Evolutionary conservation across 2,329 filamentous ascomycete genomes (phyloP), one percentile per base, ranked within the genome.

Genomic region (Blumeriella jaapii): DNA sequence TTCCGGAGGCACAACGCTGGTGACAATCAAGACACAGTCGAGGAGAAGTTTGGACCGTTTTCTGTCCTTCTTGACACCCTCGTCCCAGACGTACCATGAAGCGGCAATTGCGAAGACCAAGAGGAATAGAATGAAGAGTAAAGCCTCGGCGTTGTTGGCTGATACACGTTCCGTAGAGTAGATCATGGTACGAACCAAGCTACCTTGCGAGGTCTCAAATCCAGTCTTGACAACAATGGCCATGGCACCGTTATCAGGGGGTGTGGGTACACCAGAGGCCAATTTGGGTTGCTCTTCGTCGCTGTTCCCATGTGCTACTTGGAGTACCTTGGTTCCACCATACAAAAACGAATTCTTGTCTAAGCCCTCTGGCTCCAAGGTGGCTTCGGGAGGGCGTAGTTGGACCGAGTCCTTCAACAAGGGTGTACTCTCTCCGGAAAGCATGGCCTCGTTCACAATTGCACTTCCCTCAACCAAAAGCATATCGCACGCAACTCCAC

Each of bases 401-500:
- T 93, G 86, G 39, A 98, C 68, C 0, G 91, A 98, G 52, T 98
- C 91, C 62, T 98, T 98, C 51, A 98, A 69, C 28, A 98, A 72
- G 19, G 91, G 91, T 0, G 93, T 98, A 58, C 89, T 96, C 63
- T 98, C 91, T 45, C 91, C 91, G 3, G 91, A 98, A 50, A 98
- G 71, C 91, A 98, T 98, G 44, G 93, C 93, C 62, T 98, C 91
- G 62, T 98, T 98, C 52, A 98, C 91, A 56, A 98, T 98, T 6
- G 83, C 89, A 36, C 85, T 87, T 18, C 91, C 93, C 59, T 96
- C 87, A 18, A 98, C 79, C 29, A 98, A 62, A 33, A 98, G 66
- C 80, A 98, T 94, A 58, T 98, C 91, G 59, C 91, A 98, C 20
- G 91, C 89, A 37, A 98, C 87, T 38, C 91, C 91, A 42, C 87